Evolutionary conservation across 192 early-diverging fungal species (phyloP).

Genomic region (Linnemannia zychae): DNA sequence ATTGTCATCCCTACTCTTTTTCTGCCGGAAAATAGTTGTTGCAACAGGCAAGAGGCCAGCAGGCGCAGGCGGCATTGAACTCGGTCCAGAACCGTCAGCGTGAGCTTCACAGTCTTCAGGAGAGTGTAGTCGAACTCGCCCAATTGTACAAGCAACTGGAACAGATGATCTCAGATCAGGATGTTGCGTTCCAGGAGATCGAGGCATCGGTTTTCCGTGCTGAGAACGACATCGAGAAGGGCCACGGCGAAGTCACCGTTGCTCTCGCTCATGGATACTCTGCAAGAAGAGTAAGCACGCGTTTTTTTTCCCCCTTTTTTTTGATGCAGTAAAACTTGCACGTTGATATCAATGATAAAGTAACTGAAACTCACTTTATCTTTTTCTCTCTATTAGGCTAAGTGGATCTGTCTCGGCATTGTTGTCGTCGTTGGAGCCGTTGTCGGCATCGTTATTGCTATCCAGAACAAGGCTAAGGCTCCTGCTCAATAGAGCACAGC

Average conservation of each 20-base stretch:
- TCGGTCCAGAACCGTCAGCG: conserved; percentile 43
- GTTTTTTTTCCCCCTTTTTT: no score
- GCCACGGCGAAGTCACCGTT: background rate
- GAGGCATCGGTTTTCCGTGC: conserved; percentile 31
- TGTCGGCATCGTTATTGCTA: conserved; percentile 4
- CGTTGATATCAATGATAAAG: background rate
- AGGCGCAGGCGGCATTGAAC: conserved; percentile 35
- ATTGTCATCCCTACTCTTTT: background rate
- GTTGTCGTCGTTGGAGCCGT: conserved; percentile 29
- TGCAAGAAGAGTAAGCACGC: conserved; percentile 33
- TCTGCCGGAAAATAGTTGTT: conserved; percentile 15
- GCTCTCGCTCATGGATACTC: conserved; percentile 19
- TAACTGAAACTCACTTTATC: background rate
- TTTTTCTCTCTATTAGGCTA: conserved; percentile 22
- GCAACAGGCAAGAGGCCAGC: conserved; percentile 46
- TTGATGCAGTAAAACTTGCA: background rate
- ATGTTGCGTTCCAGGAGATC: conserved; percentile 38
- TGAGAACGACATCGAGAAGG: conserved; percentile 44
- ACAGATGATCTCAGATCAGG: conserved; percentile 45
- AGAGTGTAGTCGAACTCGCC: conserved; percentile 39
- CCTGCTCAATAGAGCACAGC: background rate
- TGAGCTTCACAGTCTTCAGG: conserved; percentile 35
- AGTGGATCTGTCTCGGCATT: conserved; percentile 41
- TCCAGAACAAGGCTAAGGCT: background rate
- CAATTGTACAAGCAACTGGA: conserved; percentile 43